phyloP scores from a whole-genome alignment of 495 filamentous ascomycete species.

The Lophium mytilinum region DNA sequence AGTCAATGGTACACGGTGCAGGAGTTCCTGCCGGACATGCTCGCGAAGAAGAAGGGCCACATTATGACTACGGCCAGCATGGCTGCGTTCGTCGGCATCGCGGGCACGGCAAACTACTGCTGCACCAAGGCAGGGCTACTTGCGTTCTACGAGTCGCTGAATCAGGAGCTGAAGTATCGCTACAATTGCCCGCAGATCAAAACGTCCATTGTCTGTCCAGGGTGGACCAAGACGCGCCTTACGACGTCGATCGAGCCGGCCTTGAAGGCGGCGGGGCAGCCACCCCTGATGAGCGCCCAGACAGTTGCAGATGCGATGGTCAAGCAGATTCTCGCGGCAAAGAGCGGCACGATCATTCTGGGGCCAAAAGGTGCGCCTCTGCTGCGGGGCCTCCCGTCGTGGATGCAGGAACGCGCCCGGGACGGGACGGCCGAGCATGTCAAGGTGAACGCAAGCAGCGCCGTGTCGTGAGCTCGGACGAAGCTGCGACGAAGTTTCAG shows the following conservation, averaged over 20 bases:
- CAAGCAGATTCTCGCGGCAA: constrained; percentile 16
- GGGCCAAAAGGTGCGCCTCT: constrained; percentile 18
- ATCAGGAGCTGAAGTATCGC: constrained; percentile 28
- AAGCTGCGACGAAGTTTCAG: neutral
- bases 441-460: constrained; percentile 15
- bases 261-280: neutral
- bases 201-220: constrained; percentile 33
- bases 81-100: constrained; percentile 44
- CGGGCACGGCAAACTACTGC: constrained; percentile 47
- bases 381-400: constrained; percentile 24
- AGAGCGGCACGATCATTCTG: constrained; percentile 19
- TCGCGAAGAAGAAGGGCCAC: constrained; percentile 52
- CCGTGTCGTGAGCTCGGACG: constrained; percentile 1
- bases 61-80: constrained; percentile 49
- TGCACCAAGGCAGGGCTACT: constrained; percentile 50
- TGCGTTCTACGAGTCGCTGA: constrained; percentile 44
- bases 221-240: constrained; percentile 27
- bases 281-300: constrained; percentile 19
- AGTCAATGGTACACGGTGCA: constrained; percentile 50
- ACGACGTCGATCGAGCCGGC: constrained; percentile 10
- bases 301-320: constrained; percentile 19
- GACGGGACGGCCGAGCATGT: constrained; percentile 13
- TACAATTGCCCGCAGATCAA: constrained; percentile 31
- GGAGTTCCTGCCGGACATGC: constrained; percentile 55
- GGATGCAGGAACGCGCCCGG: constrained; percentile 25